Evolutionary conservation across 805 yeast genomes (phyloP), one percentile per base, ranked within the genome.

Genomic region (Metschnikowia matae): DNA sequence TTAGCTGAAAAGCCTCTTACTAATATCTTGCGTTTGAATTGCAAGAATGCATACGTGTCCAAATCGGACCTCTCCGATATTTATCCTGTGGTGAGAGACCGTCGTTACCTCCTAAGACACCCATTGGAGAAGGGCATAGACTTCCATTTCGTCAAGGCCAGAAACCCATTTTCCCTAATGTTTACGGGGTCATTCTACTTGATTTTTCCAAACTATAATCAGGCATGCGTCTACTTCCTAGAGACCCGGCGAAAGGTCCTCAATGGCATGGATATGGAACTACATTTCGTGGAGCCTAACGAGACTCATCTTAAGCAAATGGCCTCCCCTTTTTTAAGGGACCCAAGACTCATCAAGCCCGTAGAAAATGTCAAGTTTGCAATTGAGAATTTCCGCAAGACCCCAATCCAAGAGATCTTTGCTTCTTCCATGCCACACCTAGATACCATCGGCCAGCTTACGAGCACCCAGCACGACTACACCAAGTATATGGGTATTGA

Each of bases 101-200:
- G 74, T 48, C 58, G 48, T 17, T 66, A 65, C 55, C 42, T 60
- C 34, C 56, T 67, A 13, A 60, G 65, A 5, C 51, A 56, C 31
- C 53, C 48, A 11, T 54, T 61, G 6, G 50, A 57, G 6, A 53
- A 55, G 34, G 66, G 69, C n/a, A 49, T 65, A n/a, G 42, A 62
- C 29, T 70, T 78, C 46, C 63, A 64, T n/a, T 71, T 77, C 2
- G 67, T 80, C 14, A 75, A 81, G 50, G 78, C 79, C 11, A 62
- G 90, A 47, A 69, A 77, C 53, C 78, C 81, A 0, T 45, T 61
- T 2, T 74, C 68, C 15, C 60, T 85, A 21, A 54, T 65, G 36
- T 74, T 78, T 29, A 65, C 72, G 51, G 77, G 79, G 39, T 71
- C 75, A 4, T 82, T 81, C 61, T 84, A 77, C 60, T 62, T 85